Percentiles rank a stretch among this genome's conserved stretches.
Evolutionary conservation across 441 rosid genomes (phyloP).

Genomic region (Syzygium syzygioides): DNA sequence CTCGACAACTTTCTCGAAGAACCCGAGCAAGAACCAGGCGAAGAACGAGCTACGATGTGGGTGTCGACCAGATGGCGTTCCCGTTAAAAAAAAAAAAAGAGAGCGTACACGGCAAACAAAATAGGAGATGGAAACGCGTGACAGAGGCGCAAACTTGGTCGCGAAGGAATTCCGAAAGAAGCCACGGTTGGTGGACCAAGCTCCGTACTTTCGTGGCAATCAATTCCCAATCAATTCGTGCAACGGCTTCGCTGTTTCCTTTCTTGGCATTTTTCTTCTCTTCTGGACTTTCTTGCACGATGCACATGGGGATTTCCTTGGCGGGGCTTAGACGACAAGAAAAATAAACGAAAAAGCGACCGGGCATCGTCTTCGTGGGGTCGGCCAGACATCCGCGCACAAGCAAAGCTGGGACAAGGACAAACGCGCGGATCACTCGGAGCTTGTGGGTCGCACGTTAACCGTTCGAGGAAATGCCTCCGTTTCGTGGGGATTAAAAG

Average conservation of each 20-base stretch:
- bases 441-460: not conserved
- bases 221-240: not conserved
- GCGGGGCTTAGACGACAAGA: not conserved
- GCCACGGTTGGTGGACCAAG: not conserved
- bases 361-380: not conserved
- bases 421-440: not conserved
- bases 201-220: not conserved
- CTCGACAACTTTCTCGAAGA: not conserved
- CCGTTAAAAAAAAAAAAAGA: no score
- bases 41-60: not conserved
- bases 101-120: not conserved
- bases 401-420: not conserved
- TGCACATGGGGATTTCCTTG: rapidly evolving
- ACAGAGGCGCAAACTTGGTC: not conserved
- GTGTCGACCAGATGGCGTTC: not conserved
- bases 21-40: not conserved
- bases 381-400: not conserved
- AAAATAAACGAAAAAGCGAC: not conserved
- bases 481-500: not conserved
- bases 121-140: not conserved
- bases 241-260: not conserved
- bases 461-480: not conserved
- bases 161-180: not conserved
- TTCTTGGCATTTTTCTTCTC: not conserved
- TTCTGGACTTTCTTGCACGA: not conserved